Percentiles rank a stretch among this genome's conserved stretches.
Evolutionary conservation across 371 early-diverging fungal species (phyloP).

Genomic region (Blakeslea trispora): DNA sequence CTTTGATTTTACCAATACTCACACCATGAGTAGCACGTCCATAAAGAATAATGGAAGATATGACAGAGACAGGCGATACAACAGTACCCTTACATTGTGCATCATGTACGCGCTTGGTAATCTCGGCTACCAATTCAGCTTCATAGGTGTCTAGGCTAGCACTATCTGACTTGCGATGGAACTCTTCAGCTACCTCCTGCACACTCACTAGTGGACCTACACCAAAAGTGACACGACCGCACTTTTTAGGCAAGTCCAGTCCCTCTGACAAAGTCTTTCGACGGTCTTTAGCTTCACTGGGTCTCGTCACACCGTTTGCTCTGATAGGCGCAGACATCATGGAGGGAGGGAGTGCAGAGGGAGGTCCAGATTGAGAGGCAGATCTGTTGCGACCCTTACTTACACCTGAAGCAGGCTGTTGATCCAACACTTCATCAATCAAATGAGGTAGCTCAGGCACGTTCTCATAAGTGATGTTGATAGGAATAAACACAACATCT

Average conservation of each 20-base stretch:
- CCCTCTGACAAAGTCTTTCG: slow-evolving; percentile 32
- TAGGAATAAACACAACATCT: slow-evolving; percentile 49
- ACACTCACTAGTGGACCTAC: slow-evolving; percentile 49
- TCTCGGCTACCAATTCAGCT: slow-evolving; percentile 25
- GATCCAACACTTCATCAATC: slow-evolving; percentile 48
- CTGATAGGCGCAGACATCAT: slow-evolving; percentile 5
- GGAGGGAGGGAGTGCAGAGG: not conserved
- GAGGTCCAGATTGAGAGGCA: slow-evolving; percentile 4
- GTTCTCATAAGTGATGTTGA: slow-evolving; percentile 52
- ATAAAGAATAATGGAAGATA: slow-evolving; percentile 45
- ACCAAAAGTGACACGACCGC: slow-evolving; percentile 43
- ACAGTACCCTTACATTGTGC: slow-evolving; percentile 43
- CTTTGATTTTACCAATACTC: slow-evolving; percentile 47
- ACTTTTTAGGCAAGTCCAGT: slow-evolving; percentile 24
- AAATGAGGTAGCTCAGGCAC: slow-evolving; percentile 46
- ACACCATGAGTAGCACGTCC: slow-evolving; percentile 53
- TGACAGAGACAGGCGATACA: slow-evolving; percentile 42
- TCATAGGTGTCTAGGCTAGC: slow-evolving; percentile 21
- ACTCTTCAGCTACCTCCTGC: slow-evolving; percentile 38
- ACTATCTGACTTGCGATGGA: slow-evolving; percentile 19
- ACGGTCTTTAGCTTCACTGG: slow-evolving; percentile 50
- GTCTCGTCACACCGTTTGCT: slow-evolving; percentile 24
- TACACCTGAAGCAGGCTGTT: slow-evolving; percentile 25
- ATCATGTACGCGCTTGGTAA: slow-evolving; percentile 39
- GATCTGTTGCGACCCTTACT: slow-evolving; percentile 9